A percentile compares a stretch with the other conserved stretches of the same genome.
These are phyloP conservation scores for Candida hispaniensis DNA, from an alignment of 805 yeast genomes.

Conservation along the genomic window DNA sequence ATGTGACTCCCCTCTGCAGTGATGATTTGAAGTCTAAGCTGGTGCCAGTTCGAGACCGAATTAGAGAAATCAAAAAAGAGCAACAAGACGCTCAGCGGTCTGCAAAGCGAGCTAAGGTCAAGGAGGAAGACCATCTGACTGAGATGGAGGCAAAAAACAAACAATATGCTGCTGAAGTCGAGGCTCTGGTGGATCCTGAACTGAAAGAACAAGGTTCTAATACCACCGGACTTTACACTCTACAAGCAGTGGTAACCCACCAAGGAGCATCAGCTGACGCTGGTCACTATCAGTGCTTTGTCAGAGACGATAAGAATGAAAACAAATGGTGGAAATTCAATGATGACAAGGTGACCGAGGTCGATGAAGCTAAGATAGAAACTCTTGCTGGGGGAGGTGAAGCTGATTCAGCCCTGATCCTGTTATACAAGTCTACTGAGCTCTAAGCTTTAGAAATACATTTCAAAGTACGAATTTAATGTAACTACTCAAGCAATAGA, in stretches of 20 bases:
- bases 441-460: no score
- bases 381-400: slow-evolving; percentile 94
- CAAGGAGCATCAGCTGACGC: slow-evolving; percentile 93
- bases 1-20: slow-evolving; percentile 74
- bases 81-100: slow-evolving; percentile 62
- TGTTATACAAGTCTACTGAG: slow-evolving; percentile 77
- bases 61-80: slow-evolving; percentile 65
- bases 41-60: slow-evolving; percentile 61
- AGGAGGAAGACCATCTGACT: slow-evolving; percentile 25
- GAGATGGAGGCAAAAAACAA: slow-evolving; percentile 20
- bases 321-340: slow-evolving; percentile 90
- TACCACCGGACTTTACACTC: slow-evolving; percentile 78
- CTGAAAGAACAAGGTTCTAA: slow-evolving; percentile 51
- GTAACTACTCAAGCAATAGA: no score
- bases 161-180: slow-evolving; percentile 25
- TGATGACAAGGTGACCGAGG: slow-evolving; percentile 75
- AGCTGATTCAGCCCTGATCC: slow-evolving; percentile 83
- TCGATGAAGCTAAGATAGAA: slow-evolving; percentile 75
- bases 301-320: slow-evolving; percentile 51
- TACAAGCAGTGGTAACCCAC: slow-evolving; percentile 78
- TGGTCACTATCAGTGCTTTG: slow-evolving; percentile 92
- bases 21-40: slow-evolving; percentile 61
- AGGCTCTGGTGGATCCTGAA: slow-evolving; percentile 33
- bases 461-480: no score
- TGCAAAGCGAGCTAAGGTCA: slow-evolving; percentile 49